These are phyloP conservation scores for Myxozyma vanderwaltii DNA, from an alignment of 805 yeast genomes.

Conservation along the genomic window DNA sequence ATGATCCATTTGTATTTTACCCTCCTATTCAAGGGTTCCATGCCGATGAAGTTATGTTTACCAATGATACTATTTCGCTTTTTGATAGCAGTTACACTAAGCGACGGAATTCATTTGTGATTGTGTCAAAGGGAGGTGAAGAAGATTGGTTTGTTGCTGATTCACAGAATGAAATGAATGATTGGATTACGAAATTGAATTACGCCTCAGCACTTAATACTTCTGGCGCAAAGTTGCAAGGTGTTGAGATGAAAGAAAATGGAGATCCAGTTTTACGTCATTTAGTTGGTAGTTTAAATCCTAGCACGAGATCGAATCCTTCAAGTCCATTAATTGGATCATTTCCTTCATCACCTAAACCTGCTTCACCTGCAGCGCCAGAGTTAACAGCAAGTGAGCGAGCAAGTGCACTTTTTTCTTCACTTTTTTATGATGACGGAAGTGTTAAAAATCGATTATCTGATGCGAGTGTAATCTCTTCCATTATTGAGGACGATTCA, in stretches of 20 bases:
- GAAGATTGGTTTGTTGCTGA: slow-evolving; percentile 49
- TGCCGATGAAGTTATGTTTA: slow-evolving; percentile 43
- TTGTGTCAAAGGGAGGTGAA: slow-evolving; percentile 40
- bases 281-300: slow-evolving; percentile 17
- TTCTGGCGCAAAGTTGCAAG: slow-evolving; percentile 38
- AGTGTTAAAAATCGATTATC: slow-evolving; percentile 9
- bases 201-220: slow-evolving; percentile 53
- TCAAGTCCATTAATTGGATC: not conserved
- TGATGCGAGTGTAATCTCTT: not conserved
- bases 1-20: slow-evolving; percentile 32
- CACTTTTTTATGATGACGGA: slow-evolving; percentile 18
- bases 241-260: slow-evolving; percentile 14
- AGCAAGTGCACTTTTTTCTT: slow-evolving; percentile 11
- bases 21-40: slow-evolving; percentile 45
- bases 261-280: slow-evolving; percentile 13
- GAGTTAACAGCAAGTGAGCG: not conserved
- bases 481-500: slow-evolving; percentile 1
- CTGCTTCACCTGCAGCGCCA: not conserved
- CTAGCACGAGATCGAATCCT: slow-evolving; percentile 4
- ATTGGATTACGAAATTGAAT: slow-evolving; percentile 63
- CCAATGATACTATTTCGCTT: slow-evolving; percentile 49
- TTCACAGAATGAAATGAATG: slow-evolving; percentile 50
- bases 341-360: slow-evolving; percentile 1
- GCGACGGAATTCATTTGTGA: slow-evolving; percentile 38
- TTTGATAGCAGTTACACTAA: slow-evolving; percentile 29